A percentile compares a stretch with the other conserved stretches of the same genome.
Conservation (phyloP, 305 asterid species). For the Fraxinus sp. region DNA sequence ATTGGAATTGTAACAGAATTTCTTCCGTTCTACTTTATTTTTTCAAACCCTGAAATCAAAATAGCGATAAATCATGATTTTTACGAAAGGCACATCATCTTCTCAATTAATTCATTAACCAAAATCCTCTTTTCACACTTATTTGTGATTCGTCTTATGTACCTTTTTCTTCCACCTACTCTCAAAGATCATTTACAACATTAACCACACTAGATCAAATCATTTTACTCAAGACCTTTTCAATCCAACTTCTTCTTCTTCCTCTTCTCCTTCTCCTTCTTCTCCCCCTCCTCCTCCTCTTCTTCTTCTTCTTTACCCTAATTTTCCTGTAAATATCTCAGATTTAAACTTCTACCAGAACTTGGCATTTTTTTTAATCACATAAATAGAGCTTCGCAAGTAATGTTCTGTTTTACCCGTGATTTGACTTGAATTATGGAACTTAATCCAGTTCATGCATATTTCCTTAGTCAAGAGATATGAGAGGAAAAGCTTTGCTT, state of each 20-base stretch:
- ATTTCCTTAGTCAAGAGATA: background rate
- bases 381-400: background rate
- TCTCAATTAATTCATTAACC: background rate
- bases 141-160: background rate
- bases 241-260: background rate
- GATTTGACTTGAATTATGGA: background rate
- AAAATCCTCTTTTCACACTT: background rate
- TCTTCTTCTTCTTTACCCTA: no score
- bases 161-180: background rate
- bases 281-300: no score
- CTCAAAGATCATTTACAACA: background rate
- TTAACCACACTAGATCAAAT: background rate
- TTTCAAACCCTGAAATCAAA: background rate
- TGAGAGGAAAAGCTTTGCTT: background rate
- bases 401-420: background rate
- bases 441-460: background rate
- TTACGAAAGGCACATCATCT: background rate
- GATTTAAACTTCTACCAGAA: background rate
- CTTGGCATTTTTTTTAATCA: background rate
- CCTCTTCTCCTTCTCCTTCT: no score
- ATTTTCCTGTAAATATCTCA: background rate
- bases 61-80: background rate
- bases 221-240: background rate
- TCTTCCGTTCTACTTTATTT: background rate
- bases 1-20: background rate